Evolutionary conservation across 495 filamentous ascomycete genomes (phyloP), one percentile per base, ranked within the genome.

Genomic region (Penicillium fimorum): DNA sequence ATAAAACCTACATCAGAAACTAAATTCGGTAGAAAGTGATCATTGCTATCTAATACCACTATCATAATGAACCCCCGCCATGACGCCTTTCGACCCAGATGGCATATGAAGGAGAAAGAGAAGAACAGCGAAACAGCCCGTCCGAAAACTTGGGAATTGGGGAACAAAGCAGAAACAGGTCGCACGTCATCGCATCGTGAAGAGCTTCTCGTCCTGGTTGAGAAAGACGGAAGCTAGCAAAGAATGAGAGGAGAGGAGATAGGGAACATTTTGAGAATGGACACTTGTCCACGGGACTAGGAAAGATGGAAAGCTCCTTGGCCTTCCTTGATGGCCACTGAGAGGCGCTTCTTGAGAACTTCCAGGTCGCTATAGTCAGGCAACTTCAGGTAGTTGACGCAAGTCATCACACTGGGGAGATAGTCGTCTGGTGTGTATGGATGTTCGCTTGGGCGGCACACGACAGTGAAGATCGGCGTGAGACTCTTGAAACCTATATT

Each of bases 261-360:
- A 37, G 38, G n/a, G 24, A 18, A 37, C n/a, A 18, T 33, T 25
- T 18, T 22, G 33, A 25, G 30, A 27, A 25, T 9, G 15, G n/a
- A 25, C 20, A 22, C 32, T 22, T 37, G 42, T 42, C 24, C 27
- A 42, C 9, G 20, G 27, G 46, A 48, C 68, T 66, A 98, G 38
- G 95, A 97, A 52, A 99, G 79, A 71, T 97, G 95, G 82, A 99
- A 99, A 50, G 95, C 95, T 17, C 95, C 95, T 69, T 97, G 95
- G n/a, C 95, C 95, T 76, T 99, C 95, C 70, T 85, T 88, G 63
- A 96, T 96, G 40, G 95, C 95, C 49, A 89, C 85, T 42, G 84
- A 84, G 32, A 99, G 75, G 67, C 87, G 86, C 62, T 85, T 79
- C 53, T 79, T 84, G 67, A 99, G 82, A 37, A 89, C 80, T 15